Evolutionary conservation across 1,284 basidiomycete genomes (phyloP), one percentile per base, ranked within the genome.

Genomic region (Apiotrichum gamsii): DNA sequence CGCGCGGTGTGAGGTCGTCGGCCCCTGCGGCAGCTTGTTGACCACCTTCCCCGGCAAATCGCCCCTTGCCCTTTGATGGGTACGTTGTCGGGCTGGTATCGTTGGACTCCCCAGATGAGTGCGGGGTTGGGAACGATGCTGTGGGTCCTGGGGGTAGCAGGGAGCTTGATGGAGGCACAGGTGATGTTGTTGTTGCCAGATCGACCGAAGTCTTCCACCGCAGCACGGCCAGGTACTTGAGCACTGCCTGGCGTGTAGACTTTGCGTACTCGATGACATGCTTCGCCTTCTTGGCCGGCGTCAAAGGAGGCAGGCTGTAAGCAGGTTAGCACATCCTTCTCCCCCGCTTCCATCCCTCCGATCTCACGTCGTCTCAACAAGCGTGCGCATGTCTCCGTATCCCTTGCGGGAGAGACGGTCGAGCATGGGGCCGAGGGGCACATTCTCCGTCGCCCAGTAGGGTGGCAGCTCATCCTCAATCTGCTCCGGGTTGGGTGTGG

Each of bases 121-220:
- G 65, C 9, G 68, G 68, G 0, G 68, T 70, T 4, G 66, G 67
- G 42, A 68, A 68, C 3, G 61, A 61, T 3, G 57, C 48, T 2
- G 48, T 35, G 14, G 25, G 32, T 6, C 37, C 42, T 11, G 29
- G 23, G 14, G 31, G n/a, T n/a, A n/a, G n/a, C n/a, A n/a, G n/a
- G n/a, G n/a, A n/a, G n/a, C n/a, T n/a, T n/a, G n/a, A n/a, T n/a
- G n/a, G n/a, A n/a, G n/a, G n/a, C n/a, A n/a, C n/a, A n/a, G n/a
- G n/a, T n/a, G n/a, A n/a, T n/a, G n/a, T n/a, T n/a, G n/a, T n/a
- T n/a, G 47, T 46, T 2, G 58, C 51, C 3, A 65, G 38, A 42
- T 70, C 68, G 15, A 67, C 68, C 10, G 60, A 53, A 15, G 57
- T 54, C 47, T 70, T 70, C 68, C 68, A 70, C 20, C 68, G 57